Evolutionary conservation across 495 filamentous ascomycete genomes (phyloP).

Genomic region (Cercophora newfieldiana): DNA sequence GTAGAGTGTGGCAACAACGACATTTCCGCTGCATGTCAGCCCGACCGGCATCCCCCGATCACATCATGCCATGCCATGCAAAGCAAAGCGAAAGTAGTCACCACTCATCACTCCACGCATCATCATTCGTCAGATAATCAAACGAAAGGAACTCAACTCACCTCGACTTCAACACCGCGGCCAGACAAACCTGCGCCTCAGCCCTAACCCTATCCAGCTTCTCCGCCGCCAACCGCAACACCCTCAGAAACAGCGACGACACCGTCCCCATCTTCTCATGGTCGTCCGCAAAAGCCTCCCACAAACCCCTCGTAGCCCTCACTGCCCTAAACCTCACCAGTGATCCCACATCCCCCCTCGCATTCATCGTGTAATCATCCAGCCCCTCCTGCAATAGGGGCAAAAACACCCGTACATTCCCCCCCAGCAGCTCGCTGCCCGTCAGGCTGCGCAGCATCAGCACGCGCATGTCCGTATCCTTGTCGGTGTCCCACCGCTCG

Average conservation of each 20-base stretch:
- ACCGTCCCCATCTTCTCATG: slow-evolving; percentile 21
- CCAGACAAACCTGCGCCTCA: slow-evolving; percentile 57
- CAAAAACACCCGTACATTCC: slow-evolving; percentile 37
- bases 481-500: slow-evolving; percentile 45
- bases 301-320: slow-evolving; percentile 53
- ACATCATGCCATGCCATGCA: neutral
- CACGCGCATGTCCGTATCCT: slow-evolving; percentile 58
- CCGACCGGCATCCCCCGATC: neutral
- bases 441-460: slow-evolving; percentile 61
- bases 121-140: too few species aligned
- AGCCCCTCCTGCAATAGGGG: slow-evolving; percentile 54
- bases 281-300: slow-evolving; percentile 31
- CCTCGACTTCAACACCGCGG: slow-evolving; percentile 36
- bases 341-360: slow-evolving; percentile 86
- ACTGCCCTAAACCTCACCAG: slow-evolving; percentile 78
- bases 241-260: slow-evolving; percentile 38
- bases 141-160: slow-evolving; percentile 24
- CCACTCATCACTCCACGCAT: too few species aligned
- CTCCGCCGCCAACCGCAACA: slow-evolving; percentile 75
- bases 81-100: neutral
- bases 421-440: slow-evolving; percentile 40
- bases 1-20: neutral
- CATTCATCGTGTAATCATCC: slow-evolving; percentile 86
- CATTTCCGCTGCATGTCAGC: neutral
- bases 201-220: slow-evolving; percentile 84